These are phyloP conservation scores for Ogataea glucozyma DNA, from an alignment of 805 yeast species.

Conservation along the genomic window DNA sequence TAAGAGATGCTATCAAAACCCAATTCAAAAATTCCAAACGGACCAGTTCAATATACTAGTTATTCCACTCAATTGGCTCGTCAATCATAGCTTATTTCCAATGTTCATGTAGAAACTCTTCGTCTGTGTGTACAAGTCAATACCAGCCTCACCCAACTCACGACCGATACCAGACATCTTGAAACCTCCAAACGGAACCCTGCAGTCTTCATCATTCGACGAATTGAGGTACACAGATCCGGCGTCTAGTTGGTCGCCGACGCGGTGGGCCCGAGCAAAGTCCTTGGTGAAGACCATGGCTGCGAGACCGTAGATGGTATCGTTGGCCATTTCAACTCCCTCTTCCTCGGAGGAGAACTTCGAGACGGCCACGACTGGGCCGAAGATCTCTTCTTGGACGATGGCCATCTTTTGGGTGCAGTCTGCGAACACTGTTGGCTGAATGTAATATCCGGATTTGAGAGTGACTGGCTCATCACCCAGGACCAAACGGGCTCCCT, in stretches of 20 bases:
- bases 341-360: slow-evolving; percentile 68
- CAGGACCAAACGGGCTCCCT: slow-evolving; percentile 48
- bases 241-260: slow-evolving; percentile 50
- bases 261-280: slow-evolving; percentile 58
- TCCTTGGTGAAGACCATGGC: slow-evolving; percentile 77
- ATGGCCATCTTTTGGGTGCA: slow-evolving; percentile 65
- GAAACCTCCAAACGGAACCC: slow-evolving; percentile 81
- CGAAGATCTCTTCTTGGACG: slow-evolving; percentile 81
- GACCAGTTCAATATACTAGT: too few species aligned
- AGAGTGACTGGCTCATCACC: slow-evolving; percentile 46
- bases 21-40: too few species aligned
- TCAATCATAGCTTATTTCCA: slow-evolving; percentile 36
- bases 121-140: slow-evolving; percentile 67
- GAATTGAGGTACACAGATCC: slow-evolving; percentile 74
- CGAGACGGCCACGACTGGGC: slow-evolving; percentile 76
- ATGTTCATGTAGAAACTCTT: slow-evolving; percentile 65
- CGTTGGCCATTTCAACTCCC: slow-evolving; percentile 68
- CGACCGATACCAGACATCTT: slow-evolving; percentile 80
- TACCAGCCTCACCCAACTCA: slow-evolving; percentile 75
- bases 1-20: too few species aligned
- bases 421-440: slow-evolving; percentile 76
- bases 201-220: slow-evolving; percentile 62
- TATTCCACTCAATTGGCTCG: not conserved
- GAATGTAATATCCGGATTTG: slow-evolving; percentile 61
- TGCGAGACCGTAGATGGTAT: slow-evolving; percentile 76